These are phyloP conservation scores for Blastobotrys chiropterorum DNA, from an alignment of 805 yeast genomes.

Conservation along the genomic window DNA sequence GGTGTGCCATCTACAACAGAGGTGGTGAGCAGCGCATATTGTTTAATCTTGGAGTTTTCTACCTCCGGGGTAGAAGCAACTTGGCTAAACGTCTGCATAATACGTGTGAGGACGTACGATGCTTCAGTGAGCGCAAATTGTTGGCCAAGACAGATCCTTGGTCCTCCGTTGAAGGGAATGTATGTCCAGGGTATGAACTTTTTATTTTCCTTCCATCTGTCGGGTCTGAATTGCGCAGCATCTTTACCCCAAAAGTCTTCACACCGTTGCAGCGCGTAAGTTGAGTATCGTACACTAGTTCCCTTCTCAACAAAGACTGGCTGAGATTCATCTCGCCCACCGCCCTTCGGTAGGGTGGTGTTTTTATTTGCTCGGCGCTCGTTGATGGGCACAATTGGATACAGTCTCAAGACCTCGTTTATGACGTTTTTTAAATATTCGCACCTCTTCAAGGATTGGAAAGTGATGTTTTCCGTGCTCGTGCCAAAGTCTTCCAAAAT, in stretches of 20 bases:
- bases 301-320: conserved; percentile 43
- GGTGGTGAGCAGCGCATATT: background rate
- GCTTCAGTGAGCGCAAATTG: conserved; percentile 52
- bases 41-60: background rate
- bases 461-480: conserved; percentile 28
- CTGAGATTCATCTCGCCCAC: conserved; percentile 36
- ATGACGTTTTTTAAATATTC: conserved; percentile 42
- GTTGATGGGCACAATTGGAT: conserved; percentile 49
- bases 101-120: conserved; percentile 37
- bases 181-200: conserved; percentile 39
- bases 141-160: conserved; percentile 50
- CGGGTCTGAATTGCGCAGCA: conserved; percentile 39
- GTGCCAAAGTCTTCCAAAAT: conserved; percentile 34
- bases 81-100: conserved; percentile 29
- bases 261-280: conserved; percentile 37
- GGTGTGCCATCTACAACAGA: background rate
- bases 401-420: conserved; percentile 44
- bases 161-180: conserved; percentile 51
- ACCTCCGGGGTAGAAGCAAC: conserved; percentile 6
- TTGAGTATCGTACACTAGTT: conserved; percentile 34
- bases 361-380: conserved; percentile 41
- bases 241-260: conserved; percentile 38
- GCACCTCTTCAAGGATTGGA: conserved; percentile 45
- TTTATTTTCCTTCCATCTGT: conserved; percentile 37
- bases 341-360: conserved; percentile 47